Percentiles rank a stretch among this genome's conserved stretches.
These are phyloP conservation scores for Dentipellis sp. DNA, from an alignment of 768 basidiomycete species.

Conservation along the genomic window DNA sequence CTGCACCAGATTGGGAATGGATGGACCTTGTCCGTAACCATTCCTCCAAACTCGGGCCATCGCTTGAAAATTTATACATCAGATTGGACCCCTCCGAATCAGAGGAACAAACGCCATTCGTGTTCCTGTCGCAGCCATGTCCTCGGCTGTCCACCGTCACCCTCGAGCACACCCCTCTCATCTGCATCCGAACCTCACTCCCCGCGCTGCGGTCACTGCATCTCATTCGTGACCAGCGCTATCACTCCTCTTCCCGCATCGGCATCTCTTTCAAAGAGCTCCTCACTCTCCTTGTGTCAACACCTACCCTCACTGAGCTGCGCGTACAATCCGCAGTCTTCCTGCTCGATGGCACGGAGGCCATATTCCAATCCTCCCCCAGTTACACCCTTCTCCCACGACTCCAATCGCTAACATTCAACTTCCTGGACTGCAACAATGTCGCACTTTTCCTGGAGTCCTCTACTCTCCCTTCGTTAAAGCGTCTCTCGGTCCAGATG, in stretches of 20 bases:
- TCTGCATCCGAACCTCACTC: constrained; percentile 17
- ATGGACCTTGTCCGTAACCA: constrained; percentile 18
- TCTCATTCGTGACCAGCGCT: constrained; percentile 20
- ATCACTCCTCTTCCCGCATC: constrained; percentile 16
- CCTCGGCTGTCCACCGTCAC: constrained; percentile 18
- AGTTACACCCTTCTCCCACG: constrained; percentile 11
- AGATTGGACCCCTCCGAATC: constrained; percentile 19
- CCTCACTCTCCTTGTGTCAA: constrained; percentile 9
- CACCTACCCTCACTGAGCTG: constrained; percentile 17
- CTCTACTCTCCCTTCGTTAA: constrained; percentile 16
- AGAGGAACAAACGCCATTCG: constrained; percentile 17
- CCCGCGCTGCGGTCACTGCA: constrained; percentile 17
- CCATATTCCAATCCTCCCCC: constrained; percentile 16
- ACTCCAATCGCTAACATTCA: constrained; percentile 16
- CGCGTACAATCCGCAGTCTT: constrained; percentile 19
- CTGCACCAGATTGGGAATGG: constrained; percentile 19
- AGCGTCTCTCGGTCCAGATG: constrained; percentile 19
- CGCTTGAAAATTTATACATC: constrained; percentile 21
- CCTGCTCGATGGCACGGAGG: constrained; percentile 17
- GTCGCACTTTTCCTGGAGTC: constrained; percentile 23
- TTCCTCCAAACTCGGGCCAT: constrained; percentile 16
- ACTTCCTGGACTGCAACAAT: constrained; percentile 20
- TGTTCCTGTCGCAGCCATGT: constrained; percentile 17
- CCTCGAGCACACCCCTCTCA: constrained; percentile 21
- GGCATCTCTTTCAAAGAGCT: constrained; percentile 20